These are phyloP conservation scores for Metschnikowia drakensbergensis DNA, from an alignment of 805 yeast genomes.

Conservation along the genomic window DNA sequence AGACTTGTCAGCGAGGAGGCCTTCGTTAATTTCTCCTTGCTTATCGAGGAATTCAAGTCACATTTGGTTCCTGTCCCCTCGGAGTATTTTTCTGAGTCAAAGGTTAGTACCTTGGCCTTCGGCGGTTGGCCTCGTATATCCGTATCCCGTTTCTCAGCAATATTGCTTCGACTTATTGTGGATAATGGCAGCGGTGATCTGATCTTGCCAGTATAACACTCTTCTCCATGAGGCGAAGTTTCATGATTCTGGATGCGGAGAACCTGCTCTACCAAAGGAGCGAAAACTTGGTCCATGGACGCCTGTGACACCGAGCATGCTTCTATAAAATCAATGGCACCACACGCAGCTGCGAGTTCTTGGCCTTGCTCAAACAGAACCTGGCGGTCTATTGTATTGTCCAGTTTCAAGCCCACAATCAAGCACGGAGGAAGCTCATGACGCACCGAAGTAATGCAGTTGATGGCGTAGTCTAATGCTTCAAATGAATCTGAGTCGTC, in stretches of 20 bases:
- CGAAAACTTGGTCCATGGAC: slow-evolving; percentile 26
- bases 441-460: slow-evolving; percentile 22
- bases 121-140: neutral
- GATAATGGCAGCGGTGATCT: neutral
- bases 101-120: neutral
- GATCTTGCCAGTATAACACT: neutral
- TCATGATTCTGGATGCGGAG: slow-evolving; percentile 5
- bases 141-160: neutral
- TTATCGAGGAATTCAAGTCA: neutral
- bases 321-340: slow-evolving; percentile 29
- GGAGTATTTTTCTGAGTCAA: neutral
- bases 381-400: slow-evolving; percentile 23
- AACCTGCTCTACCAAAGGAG: slow-evolving; percentile 21
- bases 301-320: slow-evolving; percentile 22
- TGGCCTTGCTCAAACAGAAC: slow-evolving; percentile 29
- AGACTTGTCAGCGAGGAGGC: neutral
- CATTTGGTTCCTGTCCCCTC: neutral
- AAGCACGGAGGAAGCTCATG: slow-evolving; percentile 28
- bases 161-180: neutral
- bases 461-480: slow-evolving; percentile 26
- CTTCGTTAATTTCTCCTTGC: slow-evolving; percentile 1
- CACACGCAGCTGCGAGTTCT: slow-evolving; percentile 24
- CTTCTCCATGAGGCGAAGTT: neutral
- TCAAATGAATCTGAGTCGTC: slow-evolving; percentile 25
- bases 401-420: slow-evolving; percentile 31